Evolutionary conservation across 2,329 filamentous ascomycete genomes (phyloP), one percentile per base, ranked within the genome.

Genomic region (Parasarocladium wereldwijsianum): DNA sequence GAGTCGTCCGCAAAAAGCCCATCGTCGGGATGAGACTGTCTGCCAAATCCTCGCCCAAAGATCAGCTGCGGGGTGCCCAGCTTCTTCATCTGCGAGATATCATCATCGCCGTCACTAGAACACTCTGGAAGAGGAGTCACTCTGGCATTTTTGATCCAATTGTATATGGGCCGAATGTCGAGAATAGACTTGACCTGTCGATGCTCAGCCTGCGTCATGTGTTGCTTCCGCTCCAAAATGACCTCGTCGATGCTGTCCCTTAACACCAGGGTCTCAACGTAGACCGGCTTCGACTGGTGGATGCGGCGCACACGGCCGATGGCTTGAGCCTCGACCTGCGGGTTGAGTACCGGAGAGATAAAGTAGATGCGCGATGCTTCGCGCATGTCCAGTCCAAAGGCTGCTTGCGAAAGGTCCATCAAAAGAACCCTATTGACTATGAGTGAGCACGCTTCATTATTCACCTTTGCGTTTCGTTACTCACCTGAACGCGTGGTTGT

Each of bases 341-440:
- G 84, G 31, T 86, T 80, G 47, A 90, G 77, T 9, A 93, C 82
- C 0, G 87, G 86, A 38, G 79, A 87, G 32, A 93, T 67, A 38
- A 96, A 94, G 52, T 85, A 92, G 8, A 96, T 76, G 3, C 87
- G 64, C 4, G 80, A 90, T 2, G 86, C 86, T 8, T 71, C 74
- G 30, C 75, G 76, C 50, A 94, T 74, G 46, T 94, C 86, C 0
- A 96, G 62, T 0, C 87, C 87, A 36, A 86, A 83, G 0, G 86
- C 83, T 17, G 86, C 86, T 46, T 90, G 83, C 2, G 71, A 72
- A n/a, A 94, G 69, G 44, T 93, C 85, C 78, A 94, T 93, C 2
- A 94, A 62, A 3, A 94, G 58, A 0, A 94, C 83, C 5, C 82
- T 60, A 25, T 32, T 12, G 9, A 19, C 13, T 12, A 14, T 17